Base-by-base conservation (phyloP, 2,329 filamentous ascomycete genomes). In the Fusarium staphyleae region DNA sequence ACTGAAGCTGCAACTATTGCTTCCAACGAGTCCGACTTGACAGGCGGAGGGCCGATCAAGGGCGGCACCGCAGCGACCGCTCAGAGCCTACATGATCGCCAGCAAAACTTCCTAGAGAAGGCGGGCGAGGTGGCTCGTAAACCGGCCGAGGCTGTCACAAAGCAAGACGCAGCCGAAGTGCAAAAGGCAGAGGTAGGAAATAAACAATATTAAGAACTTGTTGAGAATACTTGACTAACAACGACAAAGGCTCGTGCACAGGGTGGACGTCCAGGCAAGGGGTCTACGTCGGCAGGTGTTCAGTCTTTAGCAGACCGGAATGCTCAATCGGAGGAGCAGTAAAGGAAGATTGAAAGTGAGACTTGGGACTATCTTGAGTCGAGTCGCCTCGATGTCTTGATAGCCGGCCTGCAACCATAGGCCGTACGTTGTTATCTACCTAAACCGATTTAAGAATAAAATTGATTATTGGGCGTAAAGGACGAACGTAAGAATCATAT, bases 91-190 rank as follows among this genome's bases (percentile, higher is more conserved):
- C 53, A 57, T 12, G 48, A 58, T 10, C 43, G 29, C 11, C 55
- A 58, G 6, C 43, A 35, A 18, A 57, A 57, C 43, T 57, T 58
- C 33, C 36, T 57, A 3, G 43, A 58, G 14, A 57, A 57, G 34
- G 53, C 53, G 2, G 48, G 55, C 0, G 52, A 57, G 0, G 37
- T 57, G 14, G 55, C 18, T 12, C 45, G 55, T 9, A 57, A 58
- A 19, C 33, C 53, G 3, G 32, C 39, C 6, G 42, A 35, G 0
- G 26, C 57, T 16, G 44, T 58, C 4, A 58, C 53, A 3, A 58
- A 58, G 52, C 35, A 54, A 11, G 53, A 59, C 19, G 54, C 56
- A 6, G 54, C 54, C 12, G 54, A 58, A 22, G 49, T 55, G 13
- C 56, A 59, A 13, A 54, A 24, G 3, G 54, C 56, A 12, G 56